Percentiles rank a stretch among this genome's conserved stretches.
Evolutionary conservation across 768 basidiomycete genomes (phyloP).

Genomic region (Suillus spraguei): DNA sequence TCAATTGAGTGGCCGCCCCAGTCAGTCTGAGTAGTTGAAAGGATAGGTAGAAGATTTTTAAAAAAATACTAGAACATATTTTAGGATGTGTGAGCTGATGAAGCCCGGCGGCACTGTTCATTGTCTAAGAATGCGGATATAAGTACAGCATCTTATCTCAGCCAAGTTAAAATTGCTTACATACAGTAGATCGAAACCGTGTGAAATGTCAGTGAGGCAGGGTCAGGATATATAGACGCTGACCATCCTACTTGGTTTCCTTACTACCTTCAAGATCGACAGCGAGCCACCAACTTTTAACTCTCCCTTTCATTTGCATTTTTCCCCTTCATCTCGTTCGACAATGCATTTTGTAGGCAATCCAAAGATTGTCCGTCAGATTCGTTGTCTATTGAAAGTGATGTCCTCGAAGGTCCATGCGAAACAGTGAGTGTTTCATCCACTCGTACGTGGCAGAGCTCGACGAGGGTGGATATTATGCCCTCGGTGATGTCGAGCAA

Average conservation of each 20-base stretch:
- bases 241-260: background rate
- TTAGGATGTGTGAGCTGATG: background rate
- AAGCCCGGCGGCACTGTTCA: background rate
- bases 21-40: background rate
- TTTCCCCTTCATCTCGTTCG: background rate
- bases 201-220: background rate
- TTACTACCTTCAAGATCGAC: constrained; percentile 7
- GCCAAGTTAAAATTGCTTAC: background rate
- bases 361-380: constrained; percentile 19
- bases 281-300: constrained; percentile 1
- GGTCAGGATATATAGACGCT: constrained; percentile 5
- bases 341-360: constrained; percentile 20
- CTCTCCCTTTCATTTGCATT: constrained; percentile 9
- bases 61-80: background rate
- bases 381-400: constrained; percentile 20
- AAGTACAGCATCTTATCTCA: constrained; percentile 2
- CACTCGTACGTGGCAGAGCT: background rate
- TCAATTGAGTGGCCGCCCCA: background rate
- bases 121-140: background rate
- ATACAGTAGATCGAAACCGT: background rate
- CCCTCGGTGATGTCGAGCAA: background rate
- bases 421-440: constrained; percentile 21
- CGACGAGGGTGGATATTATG: background rate
- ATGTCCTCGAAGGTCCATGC: constrained; percentile 23
- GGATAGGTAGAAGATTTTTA: background rate